phyloP scores from a whole-genome alignment of 2,329 filamentous ascomycete genomes.

The Fusarium pilosicola region DNA sequence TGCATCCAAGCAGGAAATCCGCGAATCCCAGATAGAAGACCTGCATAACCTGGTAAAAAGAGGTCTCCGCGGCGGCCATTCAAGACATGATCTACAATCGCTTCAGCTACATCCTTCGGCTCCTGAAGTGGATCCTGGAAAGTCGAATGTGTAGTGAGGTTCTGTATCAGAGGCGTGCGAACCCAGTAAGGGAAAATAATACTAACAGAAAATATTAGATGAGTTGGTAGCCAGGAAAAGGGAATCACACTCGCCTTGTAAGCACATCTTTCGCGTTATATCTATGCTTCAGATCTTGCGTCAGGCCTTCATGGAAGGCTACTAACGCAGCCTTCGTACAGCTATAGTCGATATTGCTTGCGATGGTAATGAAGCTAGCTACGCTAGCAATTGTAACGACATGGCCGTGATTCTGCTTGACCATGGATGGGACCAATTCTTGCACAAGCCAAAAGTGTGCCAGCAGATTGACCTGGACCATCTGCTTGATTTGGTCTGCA shows the following conservation, averaged over 20 bases:
- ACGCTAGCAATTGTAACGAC: not conserved
- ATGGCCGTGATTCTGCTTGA: not conserved
- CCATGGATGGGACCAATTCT: not conserved
- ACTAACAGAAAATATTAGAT: not conserved
- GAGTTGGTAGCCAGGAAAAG: accelerated
- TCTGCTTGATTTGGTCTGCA: not conserved
- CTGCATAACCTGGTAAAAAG: not conserved
- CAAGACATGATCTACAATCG: not conserved
- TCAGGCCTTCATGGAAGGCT: not conserved
- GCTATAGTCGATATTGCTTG: not conserved
- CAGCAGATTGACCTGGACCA: not conserved
- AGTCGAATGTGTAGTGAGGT: not conserved
- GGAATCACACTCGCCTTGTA: not conserved
- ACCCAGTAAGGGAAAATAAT: not conserved
- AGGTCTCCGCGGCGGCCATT: not conserved
- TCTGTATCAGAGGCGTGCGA: not conserved
- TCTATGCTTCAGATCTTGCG: not conserved
- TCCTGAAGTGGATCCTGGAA: not conserved
- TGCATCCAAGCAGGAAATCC: not conserved
- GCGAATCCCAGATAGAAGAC: not conserved
- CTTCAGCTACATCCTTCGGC: not conserved
- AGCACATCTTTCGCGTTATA: not conserved
- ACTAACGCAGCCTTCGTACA: not conserved
- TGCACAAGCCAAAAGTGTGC: not conserved
- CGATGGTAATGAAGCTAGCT: not conserved